A percentile compares a stretch with the other conserved stretches of the same genome.
Evolutionary conservation across 257 asterid genomes (phyloP).

Genomic region (Gentiana straminea): DNA sequence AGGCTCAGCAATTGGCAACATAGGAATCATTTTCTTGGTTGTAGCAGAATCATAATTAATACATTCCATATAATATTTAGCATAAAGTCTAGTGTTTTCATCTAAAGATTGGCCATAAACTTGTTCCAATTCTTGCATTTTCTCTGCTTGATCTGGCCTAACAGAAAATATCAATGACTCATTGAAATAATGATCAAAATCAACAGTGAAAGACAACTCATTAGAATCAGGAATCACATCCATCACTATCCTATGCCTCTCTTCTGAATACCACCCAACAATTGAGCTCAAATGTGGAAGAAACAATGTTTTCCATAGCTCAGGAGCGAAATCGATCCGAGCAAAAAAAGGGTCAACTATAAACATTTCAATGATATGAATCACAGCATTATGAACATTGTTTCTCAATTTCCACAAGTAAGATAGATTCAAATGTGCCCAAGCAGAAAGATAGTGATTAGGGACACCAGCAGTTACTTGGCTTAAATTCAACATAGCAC

Average conservation of each 20-base stretch:
- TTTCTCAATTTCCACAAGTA: conserved; percentile 50
- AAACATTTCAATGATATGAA: conserved; percentile 64
- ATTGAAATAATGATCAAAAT: conserved; percentile 44
- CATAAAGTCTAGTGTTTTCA: conserved; percentile 61
- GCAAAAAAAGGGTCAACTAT: conserved; percentile 63
- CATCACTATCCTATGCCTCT: conserved; percentile 59
- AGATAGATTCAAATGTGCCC: conserved; percentile 70
- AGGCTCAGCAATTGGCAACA: conserved; percentile 80
- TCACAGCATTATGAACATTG: conserved; percentile 28
- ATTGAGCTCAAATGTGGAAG: conserved; percentile 68
- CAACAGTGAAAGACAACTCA: conserved; percentile 57
- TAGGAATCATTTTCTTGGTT: conserved; percentile 45
- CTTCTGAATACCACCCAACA: conserved; percentile 68
- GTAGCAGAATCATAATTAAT: conserved; percentile 46
- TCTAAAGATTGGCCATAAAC: conserved; percentile 64
- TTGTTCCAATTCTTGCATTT: conserved; percentile 47
- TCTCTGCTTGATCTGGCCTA: conserved; percentile 79
- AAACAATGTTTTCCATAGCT: conserved; percentile 62
- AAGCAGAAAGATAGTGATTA: conserved; percentile 68
- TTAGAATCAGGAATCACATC: conserved; percentile 56
- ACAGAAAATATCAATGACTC: conserved; percentile 57
- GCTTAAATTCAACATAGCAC: conserved; percentile 53
- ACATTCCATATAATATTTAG: conserved; percentile 64
- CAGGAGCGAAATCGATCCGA: conserved; percentile 72
- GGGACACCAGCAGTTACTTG: conserved; percentile 76